These are phyloP conservation scores for Thelephora ganbajun DNA, from an alignment of 768 basidiomycete genomes.

Conservation along the genomic window DNA sequence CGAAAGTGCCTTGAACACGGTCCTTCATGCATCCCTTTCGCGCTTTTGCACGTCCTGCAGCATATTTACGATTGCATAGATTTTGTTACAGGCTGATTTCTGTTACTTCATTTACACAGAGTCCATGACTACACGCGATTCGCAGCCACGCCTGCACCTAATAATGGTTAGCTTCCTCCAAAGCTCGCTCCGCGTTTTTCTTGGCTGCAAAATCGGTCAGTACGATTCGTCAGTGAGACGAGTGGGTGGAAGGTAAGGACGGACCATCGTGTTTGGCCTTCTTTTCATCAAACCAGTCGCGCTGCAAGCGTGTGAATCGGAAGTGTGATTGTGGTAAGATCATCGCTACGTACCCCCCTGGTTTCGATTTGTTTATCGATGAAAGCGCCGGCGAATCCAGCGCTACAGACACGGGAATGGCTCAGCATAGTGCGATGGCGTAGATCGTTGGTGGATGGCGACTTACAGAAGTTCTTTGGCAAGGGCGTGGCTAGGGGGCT, in stretches of 20 bases:
- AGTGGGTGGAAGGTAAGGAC: not conserved
- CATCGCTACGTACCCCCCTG: slow-evolving; percentile 28
- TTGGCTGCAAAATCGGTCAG: not conserved
- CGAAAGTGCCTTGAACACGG: not conserved
- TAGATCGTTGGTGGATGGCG: not conserved
- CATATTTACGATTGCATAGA: not conserved
- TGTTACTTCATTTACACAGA: too few species aligned
- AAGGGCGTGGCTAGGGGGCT: slow-evolving; percentile 32
- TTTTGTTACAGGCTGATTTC: too few species aligned
- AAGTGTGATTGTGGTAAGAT: not conserved
- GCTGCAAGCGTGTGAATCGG: slow-evolving; percentile 10
- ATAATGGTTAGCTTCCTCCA: not conserved
- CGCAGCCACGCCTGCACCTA: too few species aligned
- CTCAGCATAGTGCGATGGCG: not conserved
- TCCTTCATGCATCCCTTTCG: not conserved
- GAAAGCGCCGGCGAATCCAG: slow-evolving; percentile 40
- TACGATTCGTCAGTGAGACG: too few species aligned
- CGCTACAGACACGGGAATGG: slow-evolving; percentile 19
- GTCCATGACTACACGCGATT: too few species aligned
- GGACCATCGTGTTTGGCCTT: slow-evolving; percentile 27
- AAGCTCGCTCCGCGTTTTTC: not conserved
- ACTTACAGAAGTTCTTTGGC: slow-evolving; percentile 42
- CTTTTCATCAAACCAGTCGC: slow-evolving; percentile 30
- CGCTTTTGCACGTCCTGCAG: not conserved
- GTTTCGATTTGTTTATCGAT: slow-evolving; percentile 42